Evolutionary conservation across 148 eudicot genomes (phyloP).

Genomic region (Tetragonia tetragonoides): DNA sequence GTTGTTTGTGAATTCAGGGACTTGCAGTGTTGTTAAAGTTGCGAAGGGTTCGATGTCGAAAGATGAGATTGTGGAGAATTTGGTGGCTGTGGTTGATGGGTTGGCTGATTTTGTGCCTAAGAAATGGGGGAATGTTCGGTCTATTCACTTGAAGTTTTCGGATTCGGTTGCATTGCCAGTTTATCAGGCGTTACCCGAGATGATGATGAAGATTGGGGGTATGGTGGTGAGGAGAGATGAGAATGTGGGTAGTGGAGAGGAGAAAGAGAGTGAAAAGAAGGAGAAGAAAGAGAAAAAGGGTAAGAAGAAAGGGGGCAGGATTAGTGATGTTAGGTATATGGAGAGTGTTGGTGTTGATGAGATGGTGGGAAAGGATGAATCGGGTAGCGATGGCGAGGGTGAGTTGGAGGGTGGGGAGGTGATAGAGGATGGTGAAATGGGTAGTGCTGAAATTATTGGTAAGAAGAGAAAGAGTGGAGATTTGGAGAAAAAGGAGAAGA

Average conservation of each 20-base stretch:
- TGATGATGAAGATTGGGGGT: slow-evolving; percentile 48
- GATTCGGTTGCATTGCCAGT: slow-evolving; percentile 79
- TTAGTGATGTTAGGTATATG: slow-evolving; percentile 82
- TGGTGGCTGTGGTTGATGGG: slow-evolving; percentile 52
- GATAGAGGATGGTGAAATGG: slow-evolving; percentile 17
- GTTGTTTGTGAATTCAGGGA: slow-evolving; percentile 64
- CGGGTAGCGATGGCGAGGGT: slow-evolving; percentile 23
- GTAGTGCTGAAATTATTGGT: slow-evolving; percentile 9
- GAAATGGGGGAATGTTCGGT: slow-evolving; percentile 67
- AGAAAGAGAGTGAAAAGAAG: slow-evolving; percentile 30
- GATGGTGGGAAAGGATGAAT: slow-evolving; percentile 24
- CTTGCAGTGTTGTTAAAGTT: slow-evolving; percentile 66
- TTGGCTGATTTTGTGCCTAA: slow-evolving; percentile 50
- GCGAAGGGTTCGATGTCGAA: slow-evolving; percentile 52
- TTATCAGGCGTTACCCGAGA: slow-evolving; percentile 72
- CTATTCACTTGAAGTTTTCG: slow-evolving; percentile 66
- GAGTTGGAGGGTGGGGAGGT: not conserved
- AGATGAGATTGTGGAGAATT: slow-evolving; percentile 69
- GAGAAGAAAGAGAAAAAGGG: not conserved
- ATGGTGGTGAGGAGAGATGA: slow-evolving; percentile 14
- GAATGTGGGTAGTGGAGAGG: slow-evolving; percentile 15
- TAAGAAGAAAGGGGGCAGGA: slow-evolving; percentile 75
- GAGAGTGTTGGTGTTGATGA: slow-evolving; percentile 42
- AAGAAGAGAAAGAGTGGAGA: slow-evolving; percentile 20
- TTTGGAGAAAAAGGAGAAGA: slow-evolving; percentile 6